Evolutionary conservation across 2,329 filamentous ascomycete genomes (phyloP).

Genomic region (Xylaria sp.): DNA sequence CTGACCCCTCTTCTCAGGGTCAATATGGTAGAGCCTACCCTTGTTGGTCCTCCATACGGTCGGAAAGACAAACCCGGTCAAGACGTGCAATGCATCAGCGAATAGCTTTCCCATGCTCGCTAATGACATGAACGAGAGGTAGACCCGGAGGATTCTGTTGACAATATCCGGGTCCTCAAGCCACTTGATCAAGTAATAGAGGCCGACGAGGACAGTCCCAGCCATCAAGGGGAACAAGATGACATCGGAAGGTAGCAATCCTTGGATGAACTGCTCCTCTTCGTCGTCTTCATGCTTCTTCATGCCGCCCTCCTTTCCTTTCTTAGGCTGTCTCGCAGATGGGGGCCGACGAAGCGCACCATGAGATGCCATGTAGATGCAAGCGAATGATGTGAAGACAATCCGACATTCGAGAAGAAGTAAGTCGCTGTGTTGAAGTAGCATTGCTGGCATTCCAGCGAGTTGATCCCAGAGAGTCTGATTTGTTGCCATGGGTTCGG

Average conservation of each 20-base stretch:
- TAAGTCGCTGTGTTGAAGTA: constrained; percentile 42
- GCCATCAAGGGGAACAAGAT: constrained; percentile 83
- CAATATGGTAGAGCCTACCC: constrained; percentile 49
- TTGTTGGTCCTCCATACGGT: constrained; percentile 60
- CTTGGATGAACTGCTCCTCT: constrained; percentile 59
- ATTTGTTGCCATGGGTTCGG: constrained; percentile 16
- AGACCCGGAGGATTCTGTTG: constrained; percentile 80
- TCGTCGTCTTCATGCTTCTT: constrained; percentile 57
- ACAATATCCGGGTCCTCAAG: constrained; percentile 79
- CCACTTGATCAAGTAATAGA: constrained; percentile 91
- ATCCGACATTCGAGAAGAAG: constrained; percentile 52
- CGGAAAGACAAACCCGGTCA: constrained; percentile 73
- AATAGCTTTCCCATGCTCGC: constrained; percentile 74
- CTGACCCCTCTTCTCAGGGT: constrained; percentile 45
- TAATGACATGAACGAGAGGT: constrained; percentile 81
- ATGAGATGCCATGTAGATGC: constrained; percentile 83
- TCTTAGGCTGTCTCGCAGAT: constrained; percentile 68
- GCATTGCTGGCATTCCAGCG: constrained; percentile 33
- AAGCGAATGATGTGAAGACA: constrained; percentile 70
- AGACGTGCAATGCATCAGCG: constrained; percentile 69
- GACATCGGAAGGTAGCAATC: constrained; percentile 75
- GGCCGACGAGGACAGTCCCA: constrained; percentile 67
- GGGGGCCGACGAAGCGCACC: constrained; percentile 82
- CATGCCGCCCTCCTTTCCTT: constrained; percentile 47
- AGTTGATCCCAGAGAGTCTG: constrained; percentile 36